Base-by-base conservation (phyloP, 2,329 filamentous ascomycete genomes). In the Esteya vermicola region DNA sequence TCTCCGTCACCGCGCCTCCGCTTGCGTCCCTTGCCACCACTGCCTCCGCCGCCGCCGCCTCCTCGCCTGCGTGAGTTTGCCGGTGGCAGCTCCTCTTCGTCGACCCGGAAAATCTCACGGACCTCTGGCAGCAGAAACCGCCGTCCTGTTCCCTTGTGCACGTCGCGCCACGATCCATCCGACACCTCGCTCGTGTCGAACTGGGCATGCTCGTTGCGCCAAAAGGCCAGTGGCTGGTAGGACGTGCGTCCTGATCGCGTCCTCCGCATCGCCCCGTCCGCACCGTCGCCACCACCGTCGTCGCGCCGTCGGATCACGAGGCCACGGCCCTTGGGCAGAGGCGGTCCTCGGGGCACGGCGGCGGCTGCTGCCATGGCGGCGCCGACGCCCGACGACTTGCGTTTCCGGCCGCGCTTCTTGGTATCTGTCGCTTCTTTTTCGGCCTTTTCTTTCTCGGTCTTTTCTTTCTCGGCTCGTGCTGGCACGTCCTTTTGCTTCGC, bases 141-240 rank as follows among this genome's bases (percentile, higher is more conserved):
- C 20, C 57, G 52, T 25, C 50, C 22, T 4, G 31, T 13, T 3
- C 18, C 38, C 35, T 53, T 65, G 37, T 65, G 57, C 18, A 13
- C 13, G 27, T 37, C 13, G 5, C 20, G 21, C 21, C 31, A 7
- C 42, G 63, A 58, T 41, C 70, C 70, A 22, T 63, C 62, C 33
- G 59, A 55, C 22, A 52, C 57, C 36, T 77, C 74, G 20, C 75
- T 71, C 16, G 71, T 65, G 38, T 79, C 76, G 52, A 78, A 84
- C 19, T 85, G 72, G 35, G 81, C 74, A 40, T 73, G 74, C 55
- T 96, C 89, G 48, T 86, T 86, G 51, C 78, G 78, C 89, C 89
- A 96, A 55, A 72, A 93, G 21, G 84, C 76, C 26, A 95, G 61
- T 1, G 88, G 91, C 44, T 75, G 75, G 45, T 85, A 78, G 9